Base-by-base conservation (phyloP, 1,139 yeast species). In the Suhomyces bribrorum region DNA sequence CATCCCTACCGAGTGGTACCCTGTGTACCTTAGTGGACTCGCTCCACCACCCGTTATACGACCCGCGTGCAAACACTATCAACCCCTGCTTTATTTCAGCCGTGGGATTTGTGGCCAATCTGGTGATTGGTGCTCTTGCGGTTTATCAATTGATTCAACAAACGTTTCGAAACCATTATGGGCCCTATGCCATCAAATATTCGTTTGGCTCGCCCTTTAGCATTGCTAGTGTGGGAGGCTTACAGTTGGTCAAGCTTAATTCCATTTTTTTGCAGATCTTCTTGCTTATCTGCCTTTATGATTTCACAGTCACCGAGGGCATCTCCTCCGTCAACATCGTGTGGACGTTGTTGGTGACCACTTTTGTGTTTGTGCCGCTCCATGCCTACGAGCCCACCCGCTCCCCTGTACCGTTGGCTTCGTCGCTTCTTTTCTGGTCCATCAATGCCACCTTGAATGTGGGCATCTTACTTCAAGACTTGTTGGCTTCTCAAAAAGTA, bases 351-450 rank as follows among this genome's bases (percentile, higher is more conserved):
- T 17, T 22, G 20, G 33, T 34, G 8, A 25, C 24, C 8, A 13
- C 36, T 13, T 26, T 48, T 0, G 44, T 62, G 4, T 46, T 69
- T 3, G 37, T 62, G 3, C 77, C 77, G 0, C 51, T 73, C 15
- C 77, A 73, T 43, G 11, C 56, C 2, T 43, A 69, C 11, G 79
- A 74, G 47, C 52, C 62, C 5, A 50, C 59, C 8, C 54, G 59
- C 15, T 49, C 58, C 5, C 53, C 64, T 7, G 54, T 64, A 7
- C 71, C 72, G 12, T 49, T 56, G 14, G 69, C 62, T 3, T 52
- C 65, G 1, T 46, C 70, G 18, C 48, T 72, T 11, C 42, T 62
- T 13, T 73, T 56, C 45, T 73, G 79, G 78, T 66, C 72, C 1
- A 20, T 54, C 6, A 53, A 59, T 15, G 44, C 59, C 2, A 6